A percentile compares a stretch with the other conserved stretches of the same genome.
These are phyloP conservation scores for Yamadazyma blattariae DNA, from an alignment of 1,139 yeast species.

Conservation along the genomic window DNA sequence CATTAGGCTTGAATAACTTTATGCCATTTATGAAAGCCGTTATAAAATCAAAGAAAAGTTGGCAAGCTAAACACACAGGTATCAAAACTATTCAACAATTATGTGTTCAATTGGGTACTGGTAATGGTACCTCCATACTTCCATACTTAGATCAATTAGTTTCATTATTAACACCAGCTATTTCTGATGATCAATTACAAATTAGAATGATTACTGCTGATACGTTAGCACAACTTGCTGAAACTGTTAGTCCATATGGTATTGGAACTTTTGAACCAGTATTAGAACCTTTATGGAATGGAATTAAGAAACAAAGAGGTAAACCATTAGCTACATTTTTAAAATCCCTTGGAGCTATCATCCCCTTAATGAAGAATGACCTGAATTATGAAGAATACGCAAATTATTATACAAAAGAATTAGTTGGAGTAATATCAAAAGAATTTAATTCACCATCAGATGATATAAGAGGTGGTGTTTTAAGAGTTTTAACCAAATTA, in stretches of 20 bases:
- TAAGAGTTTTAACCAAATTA: conserved; percentile 35
- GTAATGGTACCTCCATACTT: conserved; percentile 51
- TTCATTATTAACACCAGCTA: conserved; percentile 53
- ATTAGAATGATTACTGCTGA: conserved; percentile 70
- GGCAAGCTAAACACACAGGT: conserved; percentile 91
- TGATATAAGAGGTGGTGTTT: conserved; percentile 77
- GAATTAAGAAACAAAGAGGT: conserved; percentile 76
- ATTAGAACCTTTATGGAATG: conserved; percentile 79
- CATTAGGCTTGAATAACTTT: conserved; percentile 69
- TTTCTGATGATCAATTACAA: conserved; percentile 69
- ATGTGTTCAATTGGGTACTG: conserved; percentile 66
- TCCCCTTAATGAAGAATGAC: conserved; percentile 75
- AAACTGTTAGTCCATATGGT: conserved; percentile 87
- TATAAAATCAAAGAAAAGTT: conserved; percentile 70
- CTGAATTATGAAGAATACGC: conserved; percentile 64
- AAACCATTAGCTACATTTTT: conserved; percentile 72
- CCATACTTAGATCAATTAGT: conserved; percentile 73
- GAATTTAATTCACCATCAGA: conserved; percentile 86
- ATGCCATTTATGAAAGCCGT: conserved; percentile 85
- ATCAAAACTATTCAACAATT: conserved; percentile 75
- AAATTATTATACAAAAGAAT: conserved; percentile 72
- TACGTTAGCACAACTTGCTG: conserved; percentile 75
- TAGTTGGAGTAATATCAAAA: conserved; percentile 62
- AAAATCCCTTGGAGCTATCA: conserved; percentile 73
- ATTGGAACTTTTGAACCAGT: conserved; percentile 75